Evolutionary conservation across 1,139 yeast genomes (phyloP), one percentile per base, ranked within the genome.

Genomic region (Debaryomyces subglobosus): DNA sequence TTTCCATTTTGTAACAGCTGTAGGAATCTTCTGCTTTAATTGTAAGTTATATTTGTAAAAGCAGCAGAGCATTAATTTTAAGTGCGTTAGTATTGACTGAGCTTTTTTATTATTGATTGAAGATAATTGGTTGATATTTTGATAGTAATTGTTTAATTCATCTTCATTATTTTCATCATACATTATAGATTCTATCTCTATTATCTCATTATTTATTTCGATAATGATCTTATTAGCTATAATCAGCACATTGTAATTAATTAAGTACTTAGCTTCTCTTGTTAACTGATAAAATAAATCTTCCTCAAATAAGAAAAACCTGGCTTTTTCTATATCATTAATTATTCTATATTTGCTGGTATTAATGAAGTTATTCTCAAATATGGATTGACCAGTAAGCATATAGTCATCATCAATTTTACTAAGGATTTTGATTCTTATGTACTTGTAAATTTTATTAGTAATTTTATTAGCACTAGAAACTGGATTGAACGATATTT

Each of bases 291-390:
- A 80, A 57, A 81, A 83, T 43, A 87, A 72, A 61, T 92, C 98
- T 58, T 89, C 95, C 61, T 92, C 98, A 69, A 92, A 92, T 7
- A 92, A 72, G 52, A 84, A 82, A 55, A 79, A 85, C 45, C 97
- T 73, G 0, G 89, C 85, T 52, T 71, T 79, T 55, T 79, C 78
- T 24, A 86, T 84, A 24, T 76, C 78, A 53, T 74, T 72, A n/a
- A 80, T 74, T 9, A 79, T 68, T 10, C 63, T 66, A n/a, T 73
- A 72, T n/a, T 62, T 63, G 30, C 53, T 50, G 2, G 45, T 46
- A 21, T 55, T 51, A 23, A 58, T 57, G 38, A 61, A 60, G 12
- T 61, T 57, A 30, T 59, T 57, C 8, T 60, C 61, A 25, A 75
- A 69, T 18, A 61, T 56, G 0, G 81, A 72, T 55, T 78, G 81